These are phyloP conservation scores for Capsella rubella DNA, from an alignment of 441 rosid genomes.

Conservation along the genomic window DNA sequence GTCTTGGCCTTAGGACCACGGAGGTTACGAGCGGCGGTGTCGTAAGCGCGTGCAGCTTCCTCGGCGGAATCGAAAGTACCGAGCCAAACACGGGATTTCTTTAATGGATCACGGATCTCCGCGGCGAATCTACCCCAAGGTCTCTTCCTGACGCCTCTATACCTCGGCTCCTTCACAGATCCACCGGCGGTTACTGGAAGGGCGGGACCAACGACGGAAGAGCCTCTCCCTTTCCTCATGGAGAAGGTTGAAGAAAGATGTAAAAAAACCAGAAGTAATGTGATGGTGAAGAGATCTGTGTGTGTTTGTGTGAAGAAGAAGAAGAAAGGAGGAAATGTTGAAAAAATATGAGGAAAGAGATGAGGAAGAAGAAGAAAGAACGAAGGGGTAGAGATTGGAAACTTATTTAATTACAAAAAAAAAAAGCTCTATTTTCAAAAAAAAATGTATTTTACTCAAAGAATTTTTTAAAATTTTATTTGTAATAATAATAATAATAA, in stretches of 20 bases:
- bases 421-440: conserved; percentile 6
- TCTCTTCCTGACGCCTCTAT: conserved; percentile 83
- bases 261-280: conserved; percentile 19
- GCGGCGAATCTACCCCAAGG: conserved; percentile 90
- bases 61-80: conserved; percentile 88
- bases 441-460: not conserved
- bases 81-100: conserved; percentile 85
- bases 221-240: conserved; percentile 68
- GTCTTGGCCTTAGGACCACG: conserved; percentile 92
- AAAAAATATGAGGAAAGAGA: conserved; percentile 34
- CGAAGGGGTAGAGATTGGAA: conserved; percentile 42
- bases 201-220: conserved; percentile 45
- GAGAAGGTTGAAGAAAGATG: conserved; percentile 16
- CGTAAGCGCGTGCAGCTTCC: conserved; percentile 89
- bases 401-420: not conserved
- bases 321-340: conserved; percentile 29
- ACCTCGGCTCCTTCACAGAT: conserved; percentile 60
- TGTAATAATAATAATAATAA: conserved; percentile 5
- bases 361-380: conserved; percentile 32
- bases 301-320: conserved; percentile 27
- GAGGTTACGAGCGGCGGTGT: conserved; percentile 71
- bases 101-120: conserved; percentile 90
- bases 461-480: not conserved
- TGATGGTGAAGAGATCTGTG: conserved; percentile 43
- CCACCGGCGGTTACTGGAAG: conserved; percentile 50